phyloP scores from a whole-genome alignment of 768 basidiomycete genomes.

The Kwoniella europaea region DNA sequence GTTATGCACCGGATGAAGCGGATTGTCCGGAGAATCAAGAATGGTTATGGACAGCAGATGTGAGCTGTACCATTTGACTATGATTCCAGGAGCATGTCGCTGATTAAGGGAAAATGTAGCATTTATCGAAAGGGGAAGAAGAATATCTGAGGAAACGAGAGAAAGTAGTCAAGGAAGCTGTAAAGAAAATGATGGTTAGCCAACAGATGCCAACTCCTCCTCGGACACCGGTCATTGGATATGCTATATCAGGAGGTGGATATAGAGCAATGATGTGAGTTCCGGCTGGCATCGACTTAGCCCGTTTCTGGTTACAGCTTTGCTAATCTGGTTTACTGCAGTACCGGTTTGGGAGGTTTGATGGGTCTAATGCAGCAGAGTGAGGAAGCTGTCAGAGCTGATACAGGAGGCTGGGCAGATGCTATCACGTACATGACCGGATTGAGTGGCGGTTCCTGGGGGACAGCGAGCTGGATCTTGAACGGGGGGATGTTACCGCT shows the following conservation, averaged over 20 bases:
- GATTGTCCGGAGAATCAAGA: constrained; percentile 43
- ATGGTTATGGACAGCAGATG: constrained; percentile 44
- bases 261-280: constrained; percentile 69
- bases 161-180: constrained; percentile 30
- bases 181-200: constrained; percentile 30
- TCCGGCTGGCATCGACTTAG: constrained; percentile 39
- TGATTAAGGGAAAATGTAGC: neutral
- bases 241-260: constrained; percentile 76
- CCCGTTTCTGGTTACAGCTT: neutral
- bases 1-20: constrained; percentile 44
- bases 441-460: constrained; percentile 59
- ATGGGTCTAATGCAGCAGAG: constrained; percentile 65
- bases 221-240: constrained; percentile 42
- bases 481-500: constrained; percentile 46
- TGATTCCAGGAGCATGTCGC: neutral
- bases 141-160: constrained; percentile 34
- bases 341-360: constrained; percentile 33
- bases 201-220: constrained; percentile 38
- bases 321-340: neutral
- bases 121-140: constrained; percentile 36
- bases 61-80: constrained; percentile 12
- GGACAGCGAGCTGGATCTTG: constrained; percentile 61
- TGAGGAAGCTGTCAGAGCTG: constrained; percentile 62
- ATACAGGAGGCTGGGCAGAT: constrained; percentile 73
- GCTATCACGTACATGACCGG: constrained; percentile 72